Base-by-base conservation (phyloP, 805 yeast genomes). In the Lipomyces yamanashiensis region DNA sequence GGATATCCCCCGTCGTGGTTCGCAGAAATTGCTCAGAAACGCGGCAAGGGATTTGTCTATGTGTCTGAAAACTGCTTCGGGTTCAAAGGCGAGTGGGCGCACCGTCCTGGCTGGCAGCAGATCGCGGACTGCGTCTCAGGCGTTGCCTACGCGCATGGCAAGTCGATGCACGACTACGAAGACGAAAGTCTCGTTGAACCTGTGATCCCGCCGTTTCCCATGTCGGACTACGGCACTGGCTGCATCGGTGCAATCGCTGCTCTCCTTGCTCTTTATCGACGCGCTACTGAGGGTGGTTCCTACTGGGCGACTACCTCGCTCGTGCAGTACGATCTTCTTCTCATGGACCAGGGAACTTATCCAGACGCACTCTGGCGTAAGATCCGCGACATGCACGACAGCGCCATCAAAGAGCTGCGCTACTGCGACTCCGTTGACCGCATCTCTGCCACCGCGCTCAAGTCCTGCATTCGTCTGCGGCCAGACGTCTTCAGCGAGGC, bases 41-140 rank as follows among this genome's bases (percentile, higher is more conserved):
- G 78, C 49, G 74, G 74, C 13, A 75, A 73, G 58, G 78, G 78
- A 5, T 72, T 73, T 50, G 73, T 76, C 15, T 73, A 74, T 59
- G 77, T 73, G 7, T 68, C 75, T 17, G 78, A 76, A 61, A 74
- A 75, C 67, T 73, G 76, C 63, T 73, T 70, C 56, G 78, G 78
- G 5, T 75, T 72, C 54, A 63, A 65, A 41, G 78, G 78, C 19
- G 74, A 71, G 36, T 76, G 76, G 73, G 17, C 71, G 9, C 70
- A 66, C n/a, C 62, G 78, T 17, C 67, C 78, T 10, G 79, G 78
- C 9, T 76, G 78, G 79, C 79, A 76, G 65, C 78, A 76, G 62
- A 76, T 76, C 59, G 74, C 77, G 21, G 79, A 76, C 62, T 74
- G 76, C 67, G 74, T 69, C 28, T 67, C 75, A 37, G 79, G 78